Base-by-base conservation (phyloP, 2,329 filamentous ascomycete species). In the Samsoniella hepiali region DNA sequence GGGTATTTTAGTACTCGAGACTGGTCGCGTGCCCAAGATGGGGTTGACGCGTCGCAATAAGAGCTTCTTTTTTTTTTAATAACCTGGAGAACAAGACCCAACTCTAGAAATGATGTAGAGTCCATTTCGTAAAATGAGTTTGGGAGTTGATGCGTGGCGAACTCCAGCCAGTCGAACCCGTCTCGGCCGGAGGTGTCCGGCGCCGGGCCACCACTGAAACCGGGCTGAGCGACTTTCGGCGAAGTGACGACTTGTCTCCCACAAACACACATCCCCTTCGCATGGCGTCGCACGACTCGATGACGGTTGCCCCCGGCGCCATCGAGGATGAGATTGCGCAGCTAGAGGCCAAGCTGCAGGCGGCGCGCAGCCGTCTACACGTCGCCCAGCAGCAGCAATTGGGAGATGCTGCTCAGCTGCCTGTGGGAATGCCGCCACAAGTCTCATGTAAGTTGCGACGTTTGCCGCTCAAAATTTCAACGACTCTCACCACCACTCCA, bases 311-410 rank as follows among this genome's bases (percentile, higher is more conserved):
- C 38, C 68, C 72, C 3, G 67, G 67, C 13, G 71, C 77, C 34
- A 67, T 76, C n/a, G 74, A 80, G 65, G 72, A 82, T 72, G 86
- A 90, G 72, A 85, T 91, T 66, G 75, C 76, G 8, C 79, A 82
- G 27, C 77, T 91, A 11, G 85, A 91, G 72, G 72, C 72, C 42
- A 79, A 78, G 55, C 78, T 89, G 58, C 77, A 73, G 11, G 73
- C 72, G 22, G 79, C 79, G 51, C 79, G 77, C 71, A 70, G 72
- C 31, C 81, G 78, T 59, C 75, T 87, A 4, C 38, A 31, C 64
- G 76, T 70, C 36, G 68, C 63, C 13, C 68, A 51, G 58, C 63
- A 38, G 70, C 65, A 3, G 17, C 49, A 42, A n/a, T 27, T 31
- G 9, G 11, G 31, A 32, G 45, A 51, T 5, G 15, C 40, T 7